Evolutionary conservation across 2,329 filamentous ascomycete genomes (phyloP), one percentile per base, ranked within the genome.

Genomic region (Fusarium nanum): DNA sequence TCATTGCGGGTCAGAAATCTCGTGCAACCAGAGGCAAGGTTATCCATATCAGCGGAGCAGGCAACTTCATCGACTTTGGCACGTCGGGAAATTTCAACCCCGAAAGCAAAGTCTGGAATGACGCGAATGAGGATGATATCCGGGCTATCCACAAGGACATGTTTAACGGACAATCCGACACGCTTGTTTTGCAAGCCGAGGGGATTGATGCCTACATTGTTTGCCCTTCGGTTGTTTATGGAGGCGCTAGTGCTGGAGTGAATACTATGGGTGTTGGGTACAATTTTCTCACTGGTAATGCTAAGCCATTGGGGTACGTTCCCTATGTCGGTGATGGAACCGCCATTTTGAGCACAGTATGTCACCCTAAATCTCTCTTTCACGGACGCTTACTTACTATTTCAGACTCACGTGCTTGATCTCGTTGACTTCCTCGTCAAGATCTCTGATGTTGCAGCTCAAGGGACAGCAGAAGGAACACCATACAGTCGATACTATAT

Each of bases 151-250:
- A 64, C 3, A 64, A 64, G 22, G 60, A 64, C 1, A 64, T 64
- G 61, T 64, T 58, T 3, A 64, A 64, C 11, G 61, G 61, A 0
- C 61, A 64, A 3, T 64, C 61, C 4, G 60, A 64, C 20, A 58
- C 40, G 0, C 60, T 44, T 16, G 61, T 64, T 13, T 30, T 64
- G 0, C 37, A 64, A 14, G 61, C 61, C 5, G 40, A 50, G 4
- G 25, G 16, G 1, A 23, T 64, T 5, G 60, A 64, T 6, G 50
- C 61, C 0, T 64, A 40, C 5, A 64, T 64, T 3, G 60, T 64
- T 6, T 64, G 61, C 0, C 61, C 60, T 0, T 45, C 61, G 0
- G 61, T 64, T 1, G 52, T 64, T 0, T 64, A 64, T 7, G 61
- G 61, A 2, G 52, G 60, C 2, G 44, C 60, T 2, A 64, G 45